These are phyloP conservation scores for Paramicrosporidium saccamoebae DNA, from an alignment of 371 early-diverging fungal species.

Conservation along the genomic window DNA sequence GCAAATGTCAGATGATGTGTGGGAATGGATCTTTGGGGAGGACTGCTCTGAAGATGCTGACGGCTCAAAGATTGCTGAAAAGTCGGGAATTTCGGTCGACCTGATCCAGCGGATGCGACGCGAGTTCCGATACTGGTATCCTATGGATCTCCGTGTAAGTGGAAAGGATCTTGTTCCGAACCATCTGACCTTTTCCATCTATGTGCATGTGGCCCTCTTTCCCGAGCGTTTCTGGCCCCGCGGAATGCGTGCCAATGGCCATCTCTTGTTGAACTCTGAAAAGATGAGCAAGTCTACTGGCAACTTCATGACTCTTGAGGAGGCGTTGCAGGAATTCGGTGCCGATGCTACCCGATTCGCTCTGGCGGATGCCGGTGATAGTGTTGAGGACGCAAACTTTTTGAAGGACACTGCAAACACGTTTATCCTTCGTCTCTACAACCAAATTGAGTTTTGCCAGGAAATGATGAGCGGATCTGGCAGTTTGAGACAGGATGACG, in stretches of 20 bases:
- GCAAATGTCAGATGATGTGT: conserved; percentile 74
- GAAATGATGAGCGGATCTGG: conserved; percentile 10
- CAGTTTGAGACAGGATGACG: conserved; percentile 9
- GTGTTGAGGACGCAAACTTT: conserved; percentile 97
- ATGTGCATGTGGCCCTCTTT: conserved; percentile 96
- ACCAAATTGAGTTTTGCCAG: conserved; percentile 63
- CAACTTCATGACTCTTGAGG: conserved; percentile 78
- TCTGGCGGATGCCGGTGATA: conserved; percentile 81
- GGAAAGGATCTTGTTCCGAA: conserved; percentile 98
- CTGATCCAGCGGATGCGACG: conserved; percentile 31
- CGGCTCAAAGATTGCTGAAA: conserved; percentile 5
- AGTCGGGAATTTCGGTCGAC: conserved; percentile 15
- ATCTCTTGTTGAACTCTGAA: conserved; percentile 77
- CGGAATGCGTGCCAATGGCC: conserved; percentile 83
- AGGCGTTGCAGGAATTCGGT: conserved; percentile 62
- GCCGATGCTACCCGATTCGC: conserved; percentile 92
- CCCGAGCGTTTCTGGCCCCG: conserved; percentile 73
- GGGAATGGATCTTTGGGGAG: conserved; percentile 70
- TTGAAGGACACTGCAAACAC: conserved; percentile 83
- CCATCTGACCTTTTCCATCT: conserved; percentile 94
- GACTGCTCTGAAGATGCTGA: conserved; percentile 32
- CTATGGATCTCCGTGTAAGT: conserved; percentile 84
- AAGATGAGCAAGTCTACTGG: conserved; percentile 99
- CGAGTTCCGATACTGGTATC: conserved; percentile 92
- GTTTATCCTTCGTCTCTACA: conserved; percentile 71